Evolutionary conservation across 331 rosid genomes (phyloP), one percentile per base, ranked within the genome.

Genomic region (Dryas integrifolia): DNA sequence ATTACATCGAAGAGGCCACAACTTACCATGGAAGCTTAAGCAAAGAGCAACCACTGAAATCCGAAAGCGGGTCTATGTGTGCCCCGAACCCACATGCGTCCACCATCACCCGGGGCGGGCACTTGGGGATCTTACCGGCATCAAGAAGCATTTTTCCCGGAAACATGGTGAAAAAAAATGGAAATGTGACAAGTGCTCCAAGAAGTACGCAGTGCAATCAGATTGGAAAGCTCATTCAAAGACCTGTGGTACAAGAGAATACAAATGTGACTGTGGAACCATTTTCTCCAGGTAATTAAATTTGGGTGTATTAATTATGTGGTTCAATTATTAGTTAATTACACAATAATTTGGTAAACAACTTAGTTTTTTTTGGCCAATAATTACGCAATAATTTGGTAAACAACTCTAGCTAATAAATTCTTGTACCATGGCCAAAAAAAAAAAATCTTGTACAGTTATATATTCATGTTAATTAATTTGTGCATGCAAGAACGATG

Each of bases 211-310:
- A 0, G 98, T 93, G 35, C 97, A 93, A 39, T 93, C 98, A 46
- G 98, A 93, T 61, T 93, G 96, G 96, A 93, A 87, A 77, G 97
- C 97, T 47, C 98, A 93, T 78, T 76, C 80, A 0, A 93, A 90
- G 83, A 90, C 85, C 6, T 93, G 98, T 60, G 98, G 98, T 8
- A 90, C 93, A 2, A 85, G 82, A 63, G 97, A 93, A 74, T 93
- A 90, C 90, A 93, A 89, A 65, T 93, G 98, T 80, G 96, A 93
- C 75, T 93, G 98, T 75, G 98, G 98, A 80, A 90, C 98, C 65
- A 72, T 93, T 80, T 93, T 93, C 84, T 89, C 98, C 87, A 90
- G 98, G 98, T 90, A 52, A 7, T 58, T 65, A 52, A 26, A 5
- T 4, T 2, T 11, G 4, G 44, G 4, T 16, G 12, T 47, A 0